Evolutionary conservation across 352 stramenopile species (phyloP).

Genomic region (Pythium plurisporium): DNA sequence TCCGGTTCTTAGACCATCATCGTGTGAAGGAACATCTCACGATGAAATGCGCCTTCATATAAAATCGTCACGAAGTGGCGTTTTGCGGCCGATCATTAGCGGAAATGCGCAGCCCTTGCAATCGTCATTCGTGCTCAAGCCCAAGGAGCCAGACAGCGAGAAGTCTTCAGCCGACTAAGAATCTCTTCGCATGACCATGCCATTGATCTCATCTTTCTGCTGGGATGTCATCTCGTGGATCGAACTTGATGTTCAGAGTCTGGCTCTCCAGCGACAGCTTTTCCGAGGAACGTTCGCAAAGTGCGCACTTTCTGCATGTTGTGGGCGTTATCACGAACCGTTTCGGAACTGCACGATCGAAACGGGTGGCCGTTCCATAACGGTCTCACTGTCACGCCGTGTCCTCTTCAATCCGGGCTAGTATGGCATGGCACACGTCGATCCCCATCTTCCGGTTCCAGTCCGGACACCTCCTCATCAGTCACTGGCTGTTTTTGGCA

Average conservation of each 20-base stretch:
- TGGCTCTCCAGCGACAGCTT: too few relatives aligned
- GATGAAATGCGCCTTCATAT: constrained; percentile 13
- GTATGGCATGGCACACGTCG: background rate
- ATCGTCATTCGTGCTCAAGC: constrained; percentile 45
- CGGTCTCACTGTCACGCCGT: background rate
- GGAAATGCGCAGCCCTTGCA: constrained; percentile 20
- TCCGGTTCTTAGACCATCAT: background rate
- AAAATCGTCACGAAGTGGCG: constrained; percentile 10
- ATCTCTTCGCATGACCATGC: background rate
- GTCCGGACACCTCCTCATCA: background rate
- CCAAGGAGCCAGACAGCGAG: constrained; percentile 16
- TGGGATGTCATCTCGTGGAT: too few relatives aligned
- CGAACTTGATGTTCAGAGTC: too few relatives aligned
- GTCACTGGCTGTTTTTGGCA: background rate
- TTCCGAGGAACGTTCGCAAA: constrained; percentile 1
- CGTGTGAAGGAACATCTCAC: background rate
- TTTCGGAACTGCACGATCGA: constrained; percentile 6
- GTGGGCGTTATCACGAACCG: constrained; percentile 6
- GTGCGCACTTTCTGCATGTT: background rate
- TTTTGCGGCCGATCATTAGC: constrained; percentile 9
- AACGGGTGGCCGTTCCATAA: background rate
- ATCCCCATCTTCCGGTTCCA: background rate
- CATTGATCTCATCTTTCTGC: too few relatives aligned
- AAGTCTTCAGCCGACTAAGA: constrained; percentile 1
- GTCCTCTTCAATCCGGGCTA: constrained; percentile 3